Evolutionary conservation across 768 basidiomycete species (phyloP).

Genomic region (Phanerochaete sordida): DNA sequence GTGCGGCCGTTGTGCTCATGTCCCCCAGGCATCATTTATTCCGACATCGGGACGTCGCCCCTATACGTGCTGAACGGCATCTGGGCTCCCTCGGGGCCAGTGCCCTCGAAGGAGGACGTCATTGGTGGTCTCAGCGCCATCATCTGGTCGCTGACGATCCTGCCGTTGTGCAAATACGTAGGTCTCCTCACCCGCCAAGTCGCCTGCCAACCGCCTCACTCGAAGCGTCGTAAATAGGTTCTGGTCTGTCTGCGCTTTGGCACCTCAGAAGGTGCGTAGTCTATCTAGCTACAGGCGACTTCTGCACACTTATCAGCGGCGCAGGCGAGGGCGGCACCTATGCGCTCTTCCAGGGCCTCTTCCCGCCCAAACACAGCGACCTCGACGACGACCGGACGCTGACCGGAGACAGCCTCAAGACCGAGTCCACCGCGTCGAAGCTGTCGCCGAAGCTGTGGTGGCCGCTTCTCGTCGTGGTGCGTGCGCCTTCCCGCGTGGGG

Average conservation of each 20-base stretch:
- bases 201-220: background rate
- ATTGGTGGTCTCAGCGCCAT: constrained; percentile 64
- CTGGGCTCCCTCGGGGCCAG: constrained; percentile 45
- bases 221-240: constrained; percentile 29
- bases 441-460: constrained; percentile 33
- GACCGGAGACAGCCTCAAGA: constrained; percentile 28
- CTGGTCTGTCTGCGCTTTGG: constrained; percentile 46
- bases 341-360: constrained; percentile 57
- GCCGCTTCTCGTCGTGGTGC: constrained; percentile 55
- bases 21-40: constrained; percentile 36
- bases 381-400: constrained; percentile 44
- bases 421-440: background rate
- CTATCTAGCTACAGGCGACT: background rate
- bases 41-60: constrained; percentile 55
- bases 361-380: constrained; percentile 44
- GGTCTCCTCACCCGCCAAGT: constrained; percentile 13
- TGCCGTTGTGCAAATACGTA: constrained; percentile 68
- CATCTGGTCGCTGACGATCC: constrained; percentile 57
- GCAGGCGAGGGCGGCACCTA: constrained; percentile 68
- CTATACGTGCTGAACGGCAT: constrained; percentile 66
- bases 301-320: constrained; percentile 1
- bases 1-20: background rate
- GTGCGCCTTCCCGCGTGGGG: background rate
- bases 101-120: constrained; percentile 55
- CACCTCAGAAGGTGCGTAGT: constrained; percentile 44